Percentiles rank a stretch among this genome's conserved stretches.
These are phyloP conservation scores for Vigna nakashimae DNA, from an alignment of 306 rosid genomes.

Conservation along the genomic window DNA sequence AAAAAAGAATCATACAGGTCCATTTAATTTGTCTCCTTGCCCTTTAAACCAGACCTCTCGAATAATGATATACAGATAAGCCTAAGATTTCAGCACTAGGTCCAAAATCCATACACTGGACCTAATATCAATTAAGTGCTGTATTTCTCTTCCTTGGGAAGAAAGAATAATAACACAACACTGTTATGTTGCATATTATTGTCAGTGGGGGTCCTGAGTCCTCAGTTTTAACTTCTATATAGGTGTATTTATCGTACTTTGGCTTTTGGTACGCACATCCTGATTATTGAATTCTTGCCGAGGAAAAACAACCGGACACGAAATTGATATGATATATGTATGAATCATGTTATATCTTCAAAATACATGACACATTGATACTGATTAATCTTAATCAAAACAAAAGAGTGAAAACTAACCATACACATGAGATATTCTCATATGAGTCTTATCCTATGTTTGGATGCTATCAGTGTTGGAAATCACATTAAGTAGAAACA, in stretches of 20 bases:
- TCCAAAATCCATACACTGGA: background rate
- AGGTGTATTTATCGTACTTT: background rate
- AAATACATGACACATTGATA: background rate
- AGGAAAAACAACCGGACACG: background rate
- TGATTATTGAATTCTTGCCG: background rate
- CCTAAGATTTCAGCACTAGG: slow-evolving; percentile 10
- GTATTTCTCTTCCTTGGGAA: background rate
- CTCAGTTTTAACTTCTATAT: background rate
- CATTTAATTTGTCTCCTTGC: background rate
- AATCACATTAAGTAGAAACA: no score
- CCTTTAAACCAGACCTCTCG: background rate
- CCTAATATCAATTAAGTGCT: background rate
- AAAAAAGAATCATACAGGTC: background rate
- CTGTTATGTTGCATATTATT: slow-evolving; percentile 6
- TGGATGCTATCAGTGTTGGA: no score
- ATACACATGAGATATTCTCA: background rate
- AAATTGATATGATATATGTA: background rate
- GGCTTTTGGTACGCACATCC: background rate
- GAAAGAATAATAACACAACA: background rate
- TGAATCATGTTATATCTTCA: background rate
- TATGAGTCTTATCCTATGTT: no score
- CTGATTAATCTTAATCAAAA: background rate
- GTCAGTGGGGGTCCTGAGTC: slow-evolving; percentile 2
- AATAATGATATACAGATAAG: slow-evolving; percentile 5
- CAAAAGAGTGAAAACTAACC: background rate